Base-by-base conservation (phyloP, 139 green algal species). In the Coelastrella sp. region DNA sequence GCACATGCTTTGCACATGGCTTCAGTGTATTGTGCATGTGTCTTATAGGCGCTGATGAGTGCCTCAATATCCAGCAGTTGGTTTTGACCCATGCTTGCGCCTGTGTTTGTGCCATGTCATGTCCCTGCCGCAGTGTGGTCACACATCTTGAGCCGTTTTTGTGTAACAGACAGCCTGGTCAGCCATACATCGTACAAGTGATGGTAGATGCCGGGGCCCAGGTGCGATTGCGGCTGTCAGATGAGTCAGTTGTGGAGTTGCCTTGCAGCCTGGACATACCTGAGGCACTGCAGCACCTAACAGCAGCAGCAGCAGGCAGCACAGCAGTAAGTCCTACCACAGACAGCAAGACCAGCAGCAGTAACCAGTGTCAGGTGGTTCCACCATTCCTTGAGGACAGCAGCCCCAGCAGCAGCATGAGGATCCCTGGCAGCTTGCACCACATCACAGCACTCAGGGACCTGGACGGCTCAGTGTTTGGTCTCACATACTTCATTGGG, bases 191-290 rank as follows among this genome's bases (percentile, higher is more conserved):
- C 2, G 58, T 19, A 57, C 20, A 58, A 5, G 58, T 80, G 8
- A 80, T 58, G 7, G 73, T 22, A 57, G 73, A 80, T 58, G 73
- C 22, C 5, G 73, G 22, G 6, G 58, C 8, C 7, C 22, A 8
- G 5, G 23, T 80, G 7, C 22, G 58, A 22, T 22, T 80, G 4
- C 22, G 58, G 14, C 73, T 80, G n/a, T 80, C 73, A 80, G 23
- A 80, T 58, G n/a, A 80, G 22, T 58, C 22, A 4, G n/a, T 80
- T 59, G 22, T 80, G 5, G 22, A 58, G 13, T 16, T 80, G 73
- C 22, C 73, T 22, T 59, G 73, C 73, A 58, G n/a, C n/a, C 73
- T 80, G 73, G 22, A 80, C 73, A 80, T 58, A 80, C 73, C 73
- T 57, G 73, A 80, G n/a, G 22, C 22, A 59, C 58, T 57, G 22